Conservation (phyloP, 2,329 filamentous ascomycete species). For the Pseudocercospora fuligena region DNA sequence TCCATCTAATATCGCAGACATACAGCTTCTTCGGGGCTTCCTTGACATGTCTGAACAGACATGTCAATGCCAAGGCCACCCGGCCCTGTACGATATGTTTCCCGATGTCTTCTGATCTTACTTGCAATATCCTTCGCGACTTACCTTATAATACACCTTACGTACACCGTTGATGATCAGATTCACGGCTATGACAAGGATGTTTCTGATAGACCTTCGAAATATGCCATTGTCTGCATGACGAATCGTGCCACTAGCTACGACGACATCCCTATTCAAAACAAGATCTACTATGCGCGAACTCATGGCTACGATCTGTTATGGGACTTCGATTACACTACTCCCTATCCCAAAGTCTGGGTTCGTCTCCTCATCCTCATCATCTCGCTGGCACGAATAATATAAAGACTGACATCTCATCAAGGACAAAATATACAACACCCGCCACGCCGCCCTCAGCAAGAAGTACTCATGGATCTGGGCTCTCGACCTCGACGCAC, state of each 20-base stretch:
- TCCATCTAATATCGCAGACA: background rate
- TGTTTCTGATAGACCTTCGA: background rate
- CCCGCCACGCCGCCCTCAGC: constrained; percentile 32
- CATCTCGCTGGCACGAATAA: background rate
- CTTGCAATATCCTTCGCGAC: background rate
- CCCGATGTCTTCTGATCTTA: background rate
- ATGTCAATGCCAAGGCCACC: background rate
- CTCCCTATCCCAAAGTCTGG: constrained; percentile 40
- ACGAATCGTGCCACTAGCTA: constrained; percentile 16
- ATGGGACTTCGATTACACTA: constrained; percentile 46
- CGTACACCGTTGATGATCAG: background rate
- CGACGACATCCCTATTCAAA: constrained; percentile 22
- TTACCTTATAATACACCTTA: background rate
- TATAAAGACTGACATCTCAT: too few relatives aligned
- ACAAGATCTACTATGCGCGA: constrained; percentile 39
- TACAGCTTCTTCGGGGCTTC: background rate
- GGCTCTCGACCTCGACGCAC: constrained; percentile 50
- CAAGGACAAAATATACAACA: constrained; percentile 46
- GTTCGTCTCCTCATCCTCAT: background rate
- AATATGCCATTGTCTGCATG: constrained; percentile 24
- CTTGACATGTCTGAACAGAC: background rate
- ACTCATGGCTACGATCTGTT: constrained; percentile 48
- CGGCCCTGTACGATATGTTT: background rate
- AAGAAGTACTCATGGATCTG: constrained; percentile 47
- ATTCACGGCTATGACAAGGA: background rate